phyloP scores from a whole-genome alignment of 2,329 filamentous ascomycete species.

The Neofusicoccum sp. region DNA sequence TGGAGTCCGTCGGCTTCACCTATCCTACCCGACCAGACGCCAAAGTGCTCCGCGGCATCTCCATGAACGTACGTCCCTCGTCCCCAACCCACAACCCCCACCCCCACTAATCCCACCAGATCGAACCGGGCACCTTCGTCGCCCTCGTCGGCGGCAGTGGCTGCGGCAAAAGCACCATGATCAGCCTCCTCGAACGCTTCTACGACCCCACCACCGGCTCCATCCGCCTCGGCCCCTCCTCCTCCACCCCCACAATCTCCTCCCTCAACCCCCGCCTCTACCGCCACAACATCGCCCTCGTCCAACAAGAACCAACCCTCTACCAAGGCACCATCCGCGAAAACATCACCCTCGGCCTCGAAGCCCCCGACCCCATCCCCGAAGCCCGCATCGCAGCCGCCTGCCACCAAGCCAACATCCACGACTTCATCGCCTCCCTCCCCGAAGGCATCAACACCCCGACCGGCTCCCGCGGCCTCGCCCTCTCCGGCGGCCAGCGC shows the following conservation, averaged over 20 bases:
- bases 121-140: conserved; percentile 79
- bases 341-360: conserved; percentile 72
- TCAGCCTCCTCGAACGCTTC: conserved; percentile 89
- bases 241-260: conserved; percentile 65
- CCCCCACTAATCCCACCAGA: conserved; percentile 29
- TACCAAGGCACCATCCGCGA: conserved; percentile 87
- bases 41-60: conserved; percentile 85
- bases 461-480: conserved; percentile 82
- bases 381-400: conserved; percentile 76
- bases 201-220: conserved; percentile 85
- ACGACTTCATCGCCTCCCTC: conserved; percentile 33
- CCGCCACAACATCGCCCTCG: conserved; percentile 76
- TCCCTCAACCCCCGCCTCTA: conserved; percentile 71
- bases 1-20: conserved; percentile 77
- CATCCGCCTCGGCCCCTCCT: conserved; percentile 78
- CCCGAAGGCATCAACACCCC: conserved; percentile 79
- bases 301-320: conserved; percentile 85
- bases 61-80: conserved; percentile 58
- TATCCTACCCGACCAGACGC: conserved; percentile 92
- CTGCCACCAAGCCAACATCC: conserved; percentile 66
- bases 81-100: no score
- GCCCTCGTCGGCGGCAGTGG: conserved; percentile 90
- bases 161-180: conserved; percentile 92
- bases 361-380: conserved; percentile 59
- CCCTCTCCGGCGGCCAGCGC: conserved; percentile 88